These are phyloP conservation scores for Juglanconis oblonga DNA, from an alignment of 2,329 filamentous ascomycete genomes.

Conservation along the genomic window DNA sequence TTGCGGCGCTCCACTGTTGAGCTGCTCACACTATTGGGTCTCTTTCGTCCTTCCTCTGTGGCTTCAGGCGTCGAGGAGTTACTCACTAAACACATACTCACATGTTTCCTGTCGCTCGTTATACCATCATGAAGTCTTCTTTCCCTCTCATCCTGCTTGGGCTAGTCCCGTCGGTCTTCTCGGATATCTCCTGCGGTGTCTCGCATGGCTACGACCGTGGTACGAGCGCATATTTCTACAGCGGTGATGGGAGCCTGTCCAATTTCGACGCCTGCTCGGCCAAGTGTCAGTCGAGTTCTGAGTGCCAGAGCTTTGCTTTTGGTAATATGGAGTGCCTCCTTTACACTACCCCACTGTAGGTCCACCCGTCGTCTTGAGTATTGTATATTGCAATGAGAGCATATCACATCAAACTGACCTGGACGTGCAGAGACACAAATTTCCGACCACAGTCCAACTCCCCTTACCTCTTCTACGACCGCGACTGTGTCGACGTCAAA, in stretches of 20 bases:
- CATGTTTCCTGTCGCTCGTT: not conserved
- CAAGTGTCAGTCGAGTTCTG: slow-evolving; percentile 3
- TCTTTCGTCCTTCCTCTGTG: not conserved
- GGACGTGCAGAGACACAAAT: slow-evolving; percentile 2
- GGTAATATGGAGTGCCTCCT: slow-evolving; percentile 8
- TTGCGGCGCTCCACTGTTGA: too few relatives aligned
- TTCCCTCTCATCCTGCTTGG: not conserved
- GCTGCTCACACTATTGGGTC: too few relatives aligned
- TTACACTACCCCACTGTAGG: slow-evolving; percentile 13
- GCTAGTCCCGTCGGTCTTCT: slow-evolving; percentile 16
- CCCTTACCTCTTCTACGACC: slow-evolving; percentile 18
- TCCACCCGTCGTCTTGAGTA: not conserved
- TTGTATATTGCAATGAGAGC: not conserved
- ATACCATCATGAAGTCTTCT: not conserved
- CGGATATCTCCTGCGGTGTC: slow-evolving; percentile 10
- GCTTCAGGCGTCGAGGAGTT: not conserved
- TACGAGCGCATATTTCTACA: slow-evolving; percentile 16
- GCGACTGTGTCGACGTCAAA: slow-evolving; percentile 12
- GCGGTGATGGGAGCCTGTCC: slow-evolving; percentile 14
- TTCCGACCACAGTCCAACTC: slow-evolving; percentile 14
- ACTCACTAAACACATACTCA: not conserved
- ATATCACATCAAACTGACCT: not conserved
- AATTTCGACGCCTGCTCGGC: slow-evolving; percentile 12
- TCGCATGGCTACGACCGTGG: slow-evolving; percentile 15
- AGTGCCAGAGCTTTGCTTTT: slow-evolving; percentile 16